Evolutionary conservation across 768 basidiomycete genomes (phyloP), one percentile per base, ranked within the genome.

Genomic region (Leccinum aurantiacum): DNA sequence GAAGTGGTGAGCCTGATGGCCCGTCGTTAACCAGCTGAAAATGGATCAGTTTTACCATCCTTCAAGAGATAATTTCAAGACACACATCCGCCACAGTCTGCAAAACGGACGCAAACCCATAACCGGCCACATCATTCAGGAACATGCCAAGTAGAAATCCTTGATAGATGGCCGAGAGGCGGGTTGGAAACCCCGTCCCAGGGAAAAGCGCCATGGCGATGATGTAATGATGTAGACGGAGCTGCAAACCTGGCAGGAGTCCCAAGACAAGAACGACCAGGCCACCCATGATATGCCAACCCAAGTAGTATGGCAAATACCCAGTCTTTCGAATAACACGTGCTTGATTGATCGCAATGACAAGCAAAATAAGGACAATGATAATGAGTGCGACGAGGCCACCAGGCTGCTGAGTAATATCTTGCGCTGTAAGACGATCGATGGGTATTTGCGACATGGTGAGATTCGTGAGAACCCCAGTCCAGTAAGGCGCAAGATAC

Each of bases 261-360:
- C 87, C 82, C 49, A 95, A 70, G 5, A 93, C 83, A 13, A 91
- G 68, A 24, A 81, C 68, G n/a, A 87, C 79, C 15, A 90, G 71
- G 1, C 85, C 91, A 14, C 89, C 90, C 31, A 79, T 68, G 38
- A 83, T 74, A 68, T 90, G 90, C 89, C 92, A 93, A 6, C 79
- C 80, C 33, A 87, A 69, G 69, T 95, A 95, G 68, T 84, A 82
- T 5, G 86, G 85, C 13, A 95, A 75, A 86, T 89, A 92, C 1
- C 93, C 92, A 0, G 90, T 93, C 73, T 90, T 89, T 54, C 92
- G 83, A 59, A 93, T 87, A 56, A 93, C 84, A n/a, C 90, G 81
- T 3, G 88, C 68, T 75, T 95, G 93, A 69, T 93, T 93, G 37
- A 88, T 66, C 35, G 82, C 84, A 51, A 90, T 69, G 25, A 83